These are phyloP conservation scores for Murraya paniculata DNA, from an alignment of 345 rosid genomes.

Conservation along the genomic window DNA sequence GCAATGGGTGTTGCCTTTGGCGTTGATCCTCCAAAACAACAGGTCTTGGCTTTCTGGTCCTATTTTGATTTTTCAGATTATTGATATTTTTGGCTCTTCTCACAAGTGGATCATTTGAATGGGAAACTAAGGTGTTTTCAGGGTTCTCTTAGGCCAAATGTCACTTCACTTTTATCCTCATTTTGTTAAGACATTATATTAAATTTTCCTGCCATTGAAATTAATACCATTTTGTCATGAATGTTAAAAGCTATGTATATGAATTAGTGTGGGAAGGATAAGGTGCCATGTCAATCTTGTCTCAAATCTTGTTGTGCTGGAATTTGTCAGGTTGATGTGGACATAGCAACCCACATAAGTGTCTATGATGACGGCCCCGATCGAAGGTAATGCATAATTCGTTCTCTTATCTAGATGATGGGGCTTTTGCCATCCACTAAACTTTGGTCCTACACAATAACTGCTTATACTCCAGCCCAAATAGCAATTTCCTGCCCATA, in stretches of 20 bases:
- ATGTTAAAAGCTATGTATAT: not conserved
- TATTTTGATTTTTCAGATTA: conserved; percentile 5
- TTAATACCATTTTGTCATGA: not conserved
- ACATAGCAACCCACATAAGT: conserved; percentile 76
- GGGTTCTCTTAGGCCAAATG: not conserved
- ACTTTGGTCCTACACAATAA: not conserved
- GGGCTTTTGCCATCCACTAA: conserved; percentile 5
- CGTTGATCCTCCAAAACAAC: conserved; percentile 63
- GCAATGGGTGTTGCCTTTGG: conserved; percentile 98
- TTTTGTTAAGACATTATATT: not conserved
- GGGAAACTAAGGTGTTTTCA: not conserved
- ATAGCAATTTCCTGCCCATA: conserved; percentile 2
- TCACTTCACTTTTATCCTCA: not conserved
- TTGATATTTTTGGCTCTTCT: conserved; percentile 14
- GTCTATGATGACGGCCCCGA: conserved; percentile 70
- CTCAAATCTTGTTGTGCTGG: conserved; percentile 12
- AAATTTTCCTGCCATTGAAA: conserved; percentile 1
- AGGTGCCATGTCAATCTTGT: conserved; percentile 1
- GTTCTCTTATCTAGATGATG: conserved; percentile 4
- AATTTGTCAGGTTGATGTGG: conserved; percentile 81
- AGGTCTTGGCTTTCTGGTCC: conserved; percentile 33
- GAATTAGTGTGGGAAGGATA: conserved; percentile 13
- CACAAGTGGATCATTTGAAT: not conserved
- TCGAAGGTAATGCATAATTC: conserved; percentile 58
- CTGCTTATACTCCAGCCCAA: conserved; percentile 1